These are phyloP conservation scores for Lichtheimia corymbifera DNA, from an alignment of 371 early-diverging fungal genomes.

Conservation along the genomic window DNA sequence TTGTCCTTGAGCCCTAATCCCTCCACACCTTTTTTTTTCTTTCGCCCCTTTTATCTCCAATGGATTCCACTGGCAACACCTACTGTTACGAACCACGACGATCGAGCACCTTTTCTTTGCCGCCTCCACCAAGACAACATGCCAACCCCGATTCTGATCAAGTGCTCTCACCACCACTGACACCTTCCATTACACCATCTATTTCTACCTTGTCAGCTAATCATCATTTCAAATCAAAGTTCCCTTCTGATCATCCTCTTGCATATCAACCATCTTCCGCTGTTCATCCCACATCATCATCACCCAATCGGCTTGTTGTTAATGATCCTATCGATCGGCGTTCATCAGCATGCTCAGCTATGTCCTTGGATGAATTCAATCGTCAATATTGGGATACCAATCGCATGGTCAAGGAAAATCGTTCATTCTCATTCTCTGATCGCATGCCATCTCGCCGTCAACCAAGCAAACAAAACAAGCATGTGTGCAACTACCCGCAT, in stretches of 20 bases:
- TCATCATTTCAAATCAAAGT: constrained; percentile 32
- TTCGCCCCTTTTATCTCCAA: neutral
- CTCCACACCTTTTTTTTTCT: constrained; percentile 11
- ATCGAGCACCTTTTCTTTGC: neutral
- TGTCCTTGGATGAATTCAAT: constrained; percentile 21
- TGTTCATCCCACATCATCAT: neutral
- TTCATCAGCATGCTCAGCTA: constrained; percentile 18
- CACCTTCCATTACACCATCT: constrained; percentile 36
- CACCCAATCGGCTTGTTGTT: constrained; percentile 5
- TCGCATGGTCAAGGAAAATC: constrained; percentile 5
- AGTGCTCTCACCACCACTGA: constrained; percentile 43
- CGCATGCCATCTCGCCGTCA: constrained; percentile 23
- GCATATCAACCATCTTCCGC: neutral
- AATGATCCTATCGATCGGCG: constrained; percentile 17
- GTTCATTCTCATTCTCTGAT: constrained; percentile 23
- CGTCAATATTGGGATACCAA: constrained; percentile 30
- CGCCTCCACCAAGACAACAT: constrained; percentile 9
- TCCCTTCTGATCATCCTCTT: constrained; percentile 22
- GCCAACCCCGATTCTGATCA: constrained; percentile 22
- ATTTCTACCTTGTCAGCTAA: constrained; percentile 14
- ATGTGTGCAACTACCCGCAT: constrained; percentile 55
- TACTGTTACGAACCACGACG: constrained; percentile 8
- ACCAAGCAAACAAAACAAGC: constrained; percentile 46
- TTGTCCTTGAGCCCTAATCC: neutral
- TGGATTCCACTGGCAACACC: constrained; percentile 3